Evolutionary conservation across 2,329 filamentous ascomycete species (phyloP), one percentile per base, ranked within the genome.

Genomic region (Penicillium sclerotiorum): DNA sequence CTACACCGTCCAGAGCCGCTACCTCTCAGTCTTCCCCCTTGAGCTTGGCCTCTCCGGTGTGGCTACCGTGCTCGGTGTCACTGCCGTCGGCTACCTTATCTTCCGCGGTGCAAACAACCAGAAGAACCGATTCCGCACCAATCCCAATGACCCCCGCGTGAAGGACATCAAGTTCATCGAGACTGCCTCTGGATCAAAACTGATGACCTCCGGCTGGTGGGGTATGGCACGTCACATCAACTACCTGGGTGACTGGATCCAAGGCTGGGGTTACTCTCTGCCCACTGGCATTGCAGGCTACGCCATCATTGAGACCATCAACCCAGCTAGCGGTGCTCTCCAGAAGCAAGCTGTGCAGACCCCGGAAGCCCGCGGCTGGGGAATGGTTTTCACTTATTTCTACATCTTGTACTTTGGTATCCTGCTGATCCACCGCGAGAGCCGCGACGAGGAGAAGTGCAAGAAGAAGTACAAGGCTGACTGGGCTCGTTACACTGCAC

Each of bases 81-180:
- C 93, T 46, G 77, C 77, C 1, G 66, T 82, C 1, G 92, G 90
- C n/a, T 95, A 93, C 73, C 87, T 82, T 69, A 91, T 96, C 69
- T 97, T 97, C 85, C 91, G 93, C 50, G 80, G 87, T n/a, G 85
- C 90, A 68, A 97, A 97, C 80, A 90, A 84, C 72, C 86, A 96
- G 76, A 97, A 97, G 84, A 95, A 96, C 74, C 81, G 82, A 20
- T 97, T 97, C 84, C 86, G 94, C 51, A 95, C 84, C 28, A 84
- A 96, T 70, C 92, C 92, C 22, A 78, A 86, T 25, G 89, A 96
- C 65, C 88, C 91, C 0, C 80, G 80, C 25, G 84, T 96, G 48
- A 80, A 84, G 35, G 87, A 96, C 65, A 83, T 96, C 60, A 84
- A 88, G 67, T 95, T 88, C 71, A 91, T 97, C 53, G 79, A 94